Evolutionary conservation across 371 early-diverging fungal species (phyloP).

Genomic region (Saksenaea oblongispora): DNA sequence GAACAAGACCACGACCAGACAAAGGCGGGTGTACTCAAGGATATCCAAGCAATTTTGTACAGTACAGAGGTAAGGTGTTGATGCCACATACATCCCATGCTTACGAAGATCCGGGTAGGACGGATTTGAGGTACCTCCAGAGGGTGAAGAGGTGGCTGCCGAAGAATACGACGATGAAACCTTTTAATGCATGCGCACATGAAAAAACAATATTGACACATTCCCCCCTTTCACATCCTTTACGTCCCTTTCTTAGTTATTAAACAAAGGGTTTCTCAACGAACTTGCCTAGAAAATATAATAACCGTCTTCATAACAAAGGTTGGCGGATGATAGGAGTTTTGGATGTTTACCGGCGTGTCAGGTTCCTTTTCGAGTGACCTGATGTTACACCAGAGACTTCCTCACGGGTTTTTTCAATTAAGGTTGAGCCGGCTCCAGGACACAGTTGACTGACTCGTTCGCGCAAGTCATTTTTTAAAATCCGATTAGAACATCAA

Average conservation of each 20-base stretch:
- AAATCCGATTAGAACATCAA: too few species aligned
- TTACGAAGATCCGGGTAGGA: conserved; percentile 18
- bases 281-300: not conserved
- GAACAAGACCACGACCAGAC: conserved; percentile 38
- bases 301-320: not conserved
- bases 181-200: conserved; percentile 36
- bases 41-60: conserved; percentile 83
- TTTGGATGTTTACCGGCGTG: not conserved
- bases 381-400: not conserved
- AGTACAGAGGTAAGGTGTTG: conserved; percentile 73
- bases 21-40: conserved; percentile 57
- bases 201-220: not conserved
- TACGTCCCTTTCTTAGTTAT: not conserved
- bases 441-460: too few species aligned
- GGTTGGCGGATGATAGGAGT: conserved; percentile 1
- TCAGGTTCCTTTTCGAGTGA: not conserved
- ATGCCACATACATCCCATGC: too few species aligned
- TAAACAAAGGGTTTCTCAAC: not conserved
- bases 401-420: not conserved
- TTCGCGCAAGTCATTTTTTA: too few species aligned
- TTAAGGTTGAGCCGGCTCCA: not conserved
- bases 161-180: conserved; percentile 54
- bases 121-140: conserved; percentile 49
- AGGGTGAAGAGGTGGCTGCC: conserved; percentile 34
- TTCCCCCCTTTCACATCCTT: not conserved